Evolutionary conservation across 257 asterid genomes (phyloP).

Genomic region (Gentiana dahurica): DNA sequence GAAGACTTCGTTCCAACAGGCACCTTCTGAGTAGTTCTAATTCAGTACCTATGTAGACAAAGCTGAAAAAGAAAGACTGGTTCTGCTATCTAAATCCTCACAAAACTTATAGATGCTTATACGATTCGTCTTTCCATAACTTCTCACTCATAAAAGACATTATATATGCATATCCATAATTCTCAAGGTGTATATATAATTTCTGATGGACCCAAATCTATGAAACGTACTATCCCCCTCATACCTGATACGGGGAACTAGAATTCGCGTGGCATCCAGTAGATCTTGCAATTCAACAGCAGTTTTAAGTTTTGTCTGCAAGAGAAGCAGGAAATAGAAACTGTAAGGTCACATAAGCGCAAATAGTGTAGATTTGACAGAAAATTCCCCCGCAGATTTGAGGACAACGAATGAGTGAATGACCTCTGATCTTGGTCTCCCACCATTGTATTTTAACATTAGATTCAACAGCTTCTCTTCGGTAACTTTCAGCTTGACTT

Average conservation of each 20-base stretch:
- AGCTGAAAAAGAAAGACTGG: no score
- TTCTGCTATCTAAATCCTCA: no score
- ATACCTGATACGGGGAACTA: slow-evolving; percentile 81
- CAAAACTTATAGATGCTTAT: no score
- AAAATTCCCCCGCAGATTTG: not conserved
- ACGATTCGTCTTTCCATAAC: no score
- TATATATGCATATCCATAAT: no score
- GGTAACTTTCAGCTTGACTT: slow-evolving; percentile 89
- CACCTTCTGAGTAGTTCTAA: no score
- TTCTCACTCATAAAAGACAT: no score
- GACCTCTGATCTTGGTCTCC: slow-evolving; percentile 91
- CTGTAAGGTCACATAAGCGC: slow-evolving; percentile 1
- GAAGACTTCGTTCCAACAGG: no score
- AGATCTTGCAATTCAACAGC: slow-evolving; percentile 95
- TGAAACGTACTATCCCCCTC: slow-evolving; percentile 5
- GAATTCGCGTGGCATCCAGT: slow-evolving; percentile 82
- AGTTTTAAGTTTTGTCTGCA: slow-evolving; percentile 86
- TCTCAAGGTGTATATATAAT: no score
- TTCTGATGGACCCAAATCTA: not conserved
- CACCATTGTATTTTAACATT: slow-evolving; percentile 94
- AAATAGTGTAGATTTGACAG: no score
- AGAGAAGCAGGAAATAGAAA: slow-evolving; percentile 17
- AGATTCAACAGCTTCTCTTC: slow-evolving; percentile 87
- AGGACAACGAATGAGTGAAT: slow-evolving; percentile 5
- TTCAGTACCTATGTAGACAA: no score